phyloP scores from a whole-genome alignment of 192 early-diverging fungal species.

The Gryganskiella cystojenkinii region DNA sequence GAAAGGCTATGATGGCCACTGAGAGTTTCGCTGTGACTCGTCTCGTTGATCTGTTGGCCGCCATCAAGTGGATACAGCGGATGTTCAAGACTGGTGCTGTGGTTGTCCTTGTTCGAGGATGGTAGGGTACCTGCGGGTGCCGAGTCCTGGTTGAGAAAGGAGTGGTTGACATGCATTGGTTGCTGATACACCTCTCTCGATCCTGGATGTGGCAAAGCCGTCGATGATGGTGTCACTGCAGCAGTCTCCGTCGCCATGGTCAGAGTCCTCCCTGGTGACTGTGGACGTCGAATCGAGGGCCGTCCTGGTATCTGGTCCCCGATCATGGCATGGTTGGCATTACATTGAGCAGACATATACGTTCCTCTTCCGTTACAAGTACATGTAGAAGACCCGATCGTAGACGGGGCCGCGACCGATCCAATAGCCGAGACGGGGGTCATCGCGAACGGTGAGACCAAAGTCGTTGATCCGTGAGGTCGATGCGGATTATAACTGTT shows the following conservation, averaged over 20 bases:
- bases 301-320: constrained; percentile 4
- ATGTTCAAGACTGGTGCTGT: no score
- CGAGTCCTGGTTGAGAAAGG: not conserved
- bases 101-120: no score
- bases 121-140: not conserved
- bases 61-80: not conserved
- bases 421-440: not conserved
- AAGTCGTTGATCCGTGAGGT: no score
- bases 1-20: no score
- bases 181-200: constrained; percentile 8
- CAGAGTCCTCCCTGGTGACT: not conserved
- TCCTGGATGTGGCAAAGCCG: no score
- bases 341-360: no score
- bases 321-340: no score
- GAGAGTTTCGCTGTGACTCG: no score
- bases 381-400: constrained; percentile 6
- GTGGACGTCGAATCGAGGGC: not conserved
- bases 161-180: constrained; percentile 9
- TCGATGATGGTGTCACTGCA: no score
- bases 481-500: no score
- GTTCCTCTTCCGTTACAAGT: no score
- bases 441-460: not conserved
- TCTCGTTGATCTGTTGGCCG: no score
- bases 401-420: not conserved
- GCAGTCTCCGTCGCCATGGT: not conserved